Evolutionary conservation across 257 asterid genomes (phyloP), one percentile per base, ranked within the genome.

Genomic region (Rhazya stricta): DNA sequence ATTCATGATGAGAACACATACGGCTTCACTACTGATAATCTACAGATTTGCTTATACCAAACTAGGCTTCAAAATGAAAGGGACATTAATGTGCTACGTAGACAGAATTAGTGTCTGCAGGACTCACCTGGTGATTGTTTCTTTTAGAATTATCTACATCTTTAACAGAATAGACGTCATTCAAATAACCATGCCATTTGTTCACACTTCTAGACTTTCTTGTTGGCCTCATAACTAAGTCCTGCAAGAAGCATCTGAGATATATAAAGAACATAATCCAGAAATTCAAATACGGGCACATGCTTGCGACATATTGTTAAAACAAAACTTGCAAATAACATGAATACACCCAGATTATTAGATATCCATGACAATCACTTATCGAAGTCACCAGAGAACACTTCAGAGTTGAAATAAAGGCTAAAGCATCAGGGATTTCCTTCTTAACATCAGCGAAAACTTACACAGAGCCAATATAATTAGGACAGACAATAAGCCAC

Each of bases 61-160:
- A 8, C 48, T 43, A 43, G 9, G 48, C 48, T 43, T 43, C 48
- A 43, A 43, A 8, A 8, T 42, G 10, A 3, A 42, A 42, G 10
- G 46, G 46, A 42, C 10, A 8, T 8, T 43, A 43, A 5, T 12
- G 21, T 48, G 43, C 43, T 39, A 39, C 4, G 43, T 39, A 39
- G 7, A 39, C 8, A 39, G 43, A 39, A 39, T 39, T 39, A 39
- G 4, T 39, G 54, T 6, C 13, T 6, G 67, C 58, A 83, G 68
- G 78, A 67, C 93, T 92, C 88, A 92, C 97, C 86, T 88, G 86
- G 73, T 74, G 77, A 79, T 66, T 83, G 81, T 78, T 85, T 83
- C 85, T 85, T 84, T 86, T 86, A 70, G 82, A 61, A 80, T 62
- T 81, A 51, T 84, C 91, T 6, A 82, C 90, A 76, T 87, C 93